Evolutionary conservation across 768 basidiomycete genomes (phyloP), one percentile per base, ranked within the genome.

Genomic region (Suillus alpinus): DNA sequence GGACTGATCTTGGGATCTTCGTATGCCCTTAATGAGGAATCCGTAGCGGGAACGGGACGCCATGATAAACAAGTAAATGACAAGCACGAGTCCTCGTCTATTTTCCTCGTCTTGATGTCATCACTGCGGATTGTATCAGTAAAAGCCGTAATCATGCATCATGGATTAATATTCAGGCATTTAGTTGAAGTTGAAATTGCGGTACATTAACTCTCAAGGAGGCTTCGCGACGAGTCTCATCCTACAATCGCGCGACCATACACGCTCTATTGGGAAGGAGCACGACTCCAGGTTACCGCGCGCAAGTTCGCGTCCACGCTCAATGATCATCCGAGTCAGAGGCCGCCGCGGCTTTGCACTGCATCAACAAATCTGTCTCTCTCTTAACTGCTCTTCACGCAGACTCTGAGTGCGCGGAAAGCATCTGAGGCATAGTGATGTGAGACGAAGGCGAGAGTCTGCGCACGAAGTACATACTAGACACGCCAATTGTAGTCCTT

Each of bases 31-130:
- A 47, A 29, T 56, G 41, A 57, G 31, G 32, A 46, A 20, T 53
- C 57, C 57, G 57, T 23, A 49, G 57, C 52, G 29, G 40, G 59
- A 44, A 58, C 56, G 56, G 34, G 55, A 59, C 14, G 7, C 39
- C 29, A 43, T 59, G 23, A 41, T 59, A 53, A 23, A 57, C 31
- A 40, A 36, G 36, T 32, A 34, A 55, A 26, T 37, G n/a, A 9
- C 18, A 57, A 16, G 23, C 58, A 51, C 12, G 40, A 12, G 18
- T 49, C n/a, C 47, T 58, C 46, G 36, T 49, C 53, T 59, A 59
- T 56, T 58, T 59, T 40, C 40, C 20, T 34, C 34, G 1, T 20
- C 43, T 44, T 44, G 10, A 44, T 44, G 20, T 20, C 13, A 46
- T 46, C 20, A 29, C 34, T 53, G 13, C 34, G 51, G 51, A 53